A percentile compares a stretch with the other conserved stretches of the same genome.
phyloP scores from a whole-genome alignment of 2,329 filamentous ascomycete genomes.

The Fusarium pseudonygamai region DNA sequence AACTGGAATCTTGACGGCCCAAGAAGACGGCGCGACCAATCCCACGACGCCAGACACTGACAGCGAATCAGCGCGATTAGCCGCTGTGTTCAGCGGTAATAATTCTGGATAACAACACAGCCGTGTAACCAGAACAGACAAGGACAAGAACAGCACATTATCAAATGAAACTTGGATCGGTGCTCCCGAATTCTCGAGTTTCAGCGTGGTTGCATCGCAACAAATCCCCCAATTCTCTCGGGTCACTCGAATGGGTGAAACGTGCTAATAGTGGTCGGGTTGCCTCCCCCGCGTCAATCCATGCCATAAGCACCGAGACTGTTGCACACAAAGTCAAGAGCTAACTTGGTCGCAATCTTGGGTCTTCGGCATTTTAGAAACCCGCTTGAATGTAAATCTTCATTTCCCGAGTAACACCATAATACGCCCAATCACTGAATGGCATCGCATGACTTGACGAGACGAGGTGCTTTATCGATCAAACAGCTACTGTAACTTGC shows the following conservation, averaged over 20 bases:
- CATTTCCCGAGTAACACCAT: constrained; percentile 20
- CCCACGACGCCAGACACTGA: constrained; percentile 10
- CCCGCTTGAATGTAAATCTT: constrained; percentile 27
- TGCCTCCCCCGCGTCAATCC: constrained; percentile 39
- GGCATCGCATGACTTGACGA: not conserved
- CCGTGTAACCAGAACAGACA: not conserved
- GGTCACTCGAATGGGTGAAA: constrained; percentile 30
- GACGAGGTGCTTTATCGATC: constrained; percentile 2
- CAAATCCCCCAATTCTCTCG: constrained; percentile 26
- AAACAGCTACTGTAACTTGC: not conserved
- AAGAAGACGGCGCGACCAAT: constrained; percentile 35
- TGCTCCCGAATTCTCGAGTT: constrained; percentile 27
- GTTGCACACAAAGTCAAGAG: constrained; percentile 2
- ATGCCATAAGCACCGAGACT: constrained; percentile 21
- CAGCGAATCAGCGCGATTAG: constrained; percentile 18
- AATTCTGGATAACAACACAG: constrained; percentile 16
- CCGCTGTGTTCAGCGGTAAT: constrained; percentile 30
- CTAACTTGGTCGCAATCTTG: constrained; percentile 2
- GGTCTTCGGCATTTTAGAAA: constrained; percentile 10
- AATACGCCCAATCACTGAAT: not conserved
- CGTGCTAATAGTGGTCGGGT: constrained; percentile 33
- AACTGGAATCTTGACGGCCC: constrained; percentile 20
- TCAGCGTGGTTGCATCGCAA: constrained; percentile 37
- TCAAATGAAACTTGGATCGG: constrained; percentile 18
- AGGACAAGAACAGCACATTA: not conserved